Evolutionary conservation across 495 filamentous ascomycete species (phyloP).

Genomic region (Corynascus novoguineensis): DNA sequence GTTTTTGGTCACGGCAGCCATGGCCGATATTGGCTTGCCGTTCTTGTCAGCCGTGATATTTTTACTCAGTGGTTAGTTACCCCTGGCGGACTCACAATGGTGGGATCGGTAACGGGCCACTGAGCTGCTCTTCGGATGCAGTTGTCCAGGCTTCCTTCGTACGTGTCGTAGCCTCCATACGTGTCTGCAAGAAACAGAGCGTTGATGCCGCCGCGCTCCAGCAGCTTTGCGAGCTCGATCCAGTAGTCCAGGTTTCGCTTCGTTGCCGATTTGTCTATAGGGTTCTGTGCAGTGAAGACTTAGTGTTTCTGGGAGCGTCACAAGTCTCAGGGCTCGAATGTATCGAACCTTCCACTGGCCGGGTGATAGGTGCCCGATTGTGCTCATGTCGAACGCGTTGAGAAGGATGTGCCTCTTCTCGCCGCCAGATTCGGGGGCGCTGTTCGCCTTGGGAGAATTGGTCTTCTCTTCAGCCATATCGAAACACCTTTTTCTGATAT

Average conservation of each 20-base stretch:
- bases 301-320: too few relatives aligned
- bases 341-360: slow-evolving; percentile 52
- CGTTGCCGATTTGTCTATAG: slow-evolving; percentile 37
- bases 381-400: slow-evolving; percentile 46
- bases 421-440: slow-evolving; percentile 8
- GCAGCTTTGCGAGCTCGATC: slow-evolving; percentile 54
- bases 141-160: slow-evolving; percentile 50
- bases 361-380: slow-evolving; percentile 39
- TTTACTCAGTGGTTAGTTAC: too few relatives aligned
- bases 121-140: slow-evolving; percentile 41
- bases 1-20: slow-evolving; percentile 54
- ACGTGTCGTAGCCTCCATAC: slow-evolving; percentile 48
- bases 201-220: slow-evolving; percentile 55
- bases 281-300: too few relatives aligned
- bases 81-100: slow-evolving; percentile 42
- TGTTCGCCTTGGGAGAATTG: neutral
- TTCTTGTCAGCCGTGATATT: neutral
- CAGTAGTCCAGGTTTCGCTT: slow-evolving; percentile 48
- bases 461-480: too few relatives aligned
- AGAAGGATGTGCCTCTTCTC: slow-evolving; percentile 39
- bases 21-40: slow-evolving; percentile 41
- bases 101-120: slow-evolving; percentile 50
- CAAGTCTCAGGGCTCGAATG: too few relatives aligned
- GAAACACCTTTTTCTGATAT: too few relatives aligned
- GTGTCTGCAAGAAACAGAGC: slow-evolving; percentile 58